phyloP scores from a whole-genome alignment of 1,284 basidiomycete species.

The Cryptococcus floricola region DNA sequence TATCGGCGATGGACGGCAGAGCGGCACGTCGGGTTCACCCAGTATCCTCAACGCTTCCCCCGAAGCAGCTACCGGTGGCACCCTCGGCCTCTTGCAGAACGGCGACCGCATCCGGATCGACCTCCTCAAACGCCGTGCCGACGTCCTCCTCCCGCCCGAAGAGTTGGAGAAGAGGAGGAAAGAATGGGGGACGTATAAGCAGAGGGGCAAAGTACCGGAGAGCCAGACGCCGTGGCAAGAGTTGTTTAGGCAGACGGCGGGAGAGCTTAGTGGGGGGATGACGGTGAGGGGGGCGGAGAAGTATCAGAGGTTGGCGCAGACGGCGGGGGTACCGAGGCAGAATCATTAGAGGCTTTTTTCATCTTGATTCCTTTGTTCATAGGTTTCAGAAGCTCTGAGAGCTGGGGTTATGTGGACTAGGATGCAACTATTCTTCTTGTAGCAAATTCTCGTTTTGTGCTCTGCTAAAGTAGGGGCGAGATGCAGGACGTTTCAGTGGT shows the following conservation, averaged over 20 bases:
- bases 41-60: constrained; percentile 48
- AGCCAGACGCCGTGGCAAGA: constrained; percentile 50
- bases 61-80: constrained; percentile 46
- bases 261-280: constrained; percentile 47
- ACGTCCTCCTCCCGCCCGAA: constrained; percentile 33
- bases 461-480: too few relatives aligned
- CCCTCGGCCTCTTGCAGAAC: constrained; percentile 44
- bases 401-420: too few relatives aligned
- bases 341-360: constrained; percentile 32
- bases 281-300: constrained; percentile 41
- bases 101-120: constrained; percentile 48
- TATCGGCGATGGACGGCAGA: constrained; percentile 48
- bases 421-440: too few relatives aligned
- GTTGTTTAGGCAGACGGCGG: constrained; percentile 41
- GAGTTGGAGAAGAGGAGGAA: constrained; percentile 39
- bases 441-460: too few relatives aligned
- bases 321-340: constrained; percentile 34
- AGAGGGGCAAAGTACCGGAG: constrained; percentile 16
- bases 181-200: constrained; percentile 29
- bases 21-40: constrained; percentile 46
- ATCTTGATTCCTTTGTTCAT: too few relatives aligned
- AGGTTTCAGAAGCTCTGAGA: too few relatives aligned
- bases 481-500: too few relatives aligned
- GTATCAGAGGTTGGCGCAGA: constrained; percentile 47
- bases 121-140: constrained; percentile 36